Evolutionary conservation across 352 stramenopile genomes (phyloP).

Genomic region (Globisporangium cederbergense): DNA sequence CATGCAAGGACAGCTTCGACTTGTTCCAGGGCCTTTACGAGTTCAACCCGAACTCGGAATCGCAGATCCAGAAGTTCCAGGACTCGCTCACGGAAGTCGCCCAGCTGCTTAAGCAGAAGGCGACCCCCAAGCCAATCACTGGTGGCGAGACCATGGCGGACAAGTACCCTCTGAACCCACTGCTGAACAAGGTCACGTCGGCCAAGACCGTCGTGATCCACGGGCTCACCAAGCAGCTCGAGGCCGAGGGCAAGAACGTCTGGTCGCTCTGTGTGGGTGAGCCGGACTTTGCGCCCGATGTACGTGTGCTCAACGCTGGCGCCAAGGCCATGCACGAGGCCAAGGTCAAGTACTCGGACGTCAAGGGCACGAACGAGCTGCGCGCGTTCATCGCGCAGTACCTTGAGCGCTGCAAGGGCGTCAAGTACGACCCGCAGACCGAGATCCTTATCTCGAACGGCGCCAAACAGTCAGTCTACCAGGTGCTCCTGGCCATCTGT

Average conservation of each 20-base stretch:
- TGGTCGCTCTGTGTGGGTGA: slow-evolving; percentile 94
- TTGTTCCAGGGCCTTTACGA: slow-evolving; percentile 98
- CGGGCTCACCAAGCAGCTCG: slow-evolving; percentile 92
- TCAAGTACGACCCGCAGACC: slow-evolving; percentile 84
- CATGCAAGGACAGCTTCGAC: slow-evolving; percentile 97
- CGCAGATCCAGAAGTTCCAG: slow-evolving; percentile 78
- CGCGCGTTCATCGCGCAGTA: slow-evolving; percentile 89
- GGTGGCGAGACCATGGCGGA: slow-evolving; percentile 35
- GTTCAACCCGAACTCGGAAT: slow-evolving; percentile 92
- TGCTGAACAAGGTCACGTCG: slow-evolving; percentile 79
- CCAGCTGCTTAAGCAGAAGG: slow-evolving; percentile 31
- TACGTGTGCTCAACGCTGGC: slow-evolving; percentile 91
- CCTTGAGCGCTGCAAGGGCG: slow-evolving; percentile 86
- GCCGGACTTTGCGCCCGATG: slow-evolving; percentile 92
- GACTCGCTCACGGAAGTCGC: slow-evolving; percentile 57
- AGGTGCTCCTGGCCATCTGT: slow-evolving; percentile 90
- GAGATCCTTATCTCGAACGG: slow-evolving; percentile 97
- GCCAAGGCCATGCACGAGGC: slow-evolving; percentile 57
- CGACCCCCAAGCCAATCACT: background rate
- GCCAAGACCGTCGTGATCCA: slow-evolving; percentile 94
- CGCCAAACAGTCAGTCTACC: slow-evolving; percentile 94
- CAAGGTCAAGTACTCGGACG: slow-evolving; percentile 93
- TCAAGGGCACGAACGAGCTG: slow-evolving; percentile 89
- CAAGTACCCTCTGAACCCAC: slow-evolving; percentile 65
- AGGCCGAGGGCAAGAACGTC: slow-evolving; percentile 90